These are phyloP conservation scores for Elongisporangium senticosum DNA, from an alignment of 352 stramenopile species.

Conservation along the genomic window DNA sequence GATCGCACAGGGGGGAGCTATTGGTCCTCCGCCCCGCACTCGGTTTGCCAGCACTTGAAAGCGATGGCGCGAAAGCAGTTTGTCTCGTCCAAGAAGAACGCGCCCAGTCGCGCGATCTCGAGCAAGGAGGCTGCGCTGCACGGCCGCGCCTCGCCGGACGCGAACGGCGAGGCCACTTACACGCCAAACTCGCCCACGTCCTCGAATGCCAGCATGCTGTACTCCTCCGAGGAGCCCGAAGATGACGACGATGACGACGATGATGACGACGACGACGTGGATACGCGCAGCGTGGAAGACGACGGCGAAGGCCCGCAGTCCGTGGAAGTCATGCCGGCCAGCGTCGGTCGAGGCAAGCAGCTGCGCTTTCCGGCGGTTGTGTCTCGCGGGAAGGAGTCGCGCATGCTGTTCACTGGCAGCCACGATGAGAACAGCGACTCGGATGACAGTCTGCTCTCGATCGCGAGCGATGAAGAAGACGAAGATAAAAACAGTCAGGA, in stretches of 20 bases:
- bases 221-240: slow-evolving; percentile 28
- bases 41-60: background rate
- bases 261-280: slow-evolving; percentile 20
- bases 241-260: slow-evolving; percentile 14
- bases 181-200: slow-evolving; percentile 22
- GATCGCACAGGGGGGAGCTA: background rate
- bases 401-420: slow-evolving; percentile 35
- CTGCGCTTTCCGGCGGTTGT: slow-evolving; percentile 65
- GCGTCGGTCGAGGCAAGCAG: slow-evolving; percentile 70
- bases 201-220: slow-evolving; percentile 28
- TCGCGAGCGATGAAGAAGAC: slow-evolving; percentile 62
- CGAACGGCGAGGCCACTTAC: slow-evolving; percentile 18
- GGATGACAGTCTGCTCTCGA: slow-evolving; percentile 67
- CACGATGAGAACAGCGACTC: slow-evolving; percentile 48
- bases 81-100: slow-evolving; percentile 86
- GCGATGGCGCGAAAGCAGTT: slow-evolving; percentile 81
- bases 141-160: slow-evolving; percentile 21
- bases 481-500: slow-evolving; percentile 23
- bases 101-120: slow-evolving; percentile 67
- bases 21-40: background rate
- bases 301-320: slow-evolving; percentile 19
- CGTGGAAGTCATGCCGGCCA: slow-evolving; percentile 69
- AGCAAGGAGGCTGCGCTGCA: slow-evolving; percentile 80
- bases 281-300: slow-evolving; percentile 10
- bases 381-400: slow-evolving; percentile 67